Conservation (phyloP, 805 yeast genomes). For the Wickerhamiella sorbophila region DNA sequence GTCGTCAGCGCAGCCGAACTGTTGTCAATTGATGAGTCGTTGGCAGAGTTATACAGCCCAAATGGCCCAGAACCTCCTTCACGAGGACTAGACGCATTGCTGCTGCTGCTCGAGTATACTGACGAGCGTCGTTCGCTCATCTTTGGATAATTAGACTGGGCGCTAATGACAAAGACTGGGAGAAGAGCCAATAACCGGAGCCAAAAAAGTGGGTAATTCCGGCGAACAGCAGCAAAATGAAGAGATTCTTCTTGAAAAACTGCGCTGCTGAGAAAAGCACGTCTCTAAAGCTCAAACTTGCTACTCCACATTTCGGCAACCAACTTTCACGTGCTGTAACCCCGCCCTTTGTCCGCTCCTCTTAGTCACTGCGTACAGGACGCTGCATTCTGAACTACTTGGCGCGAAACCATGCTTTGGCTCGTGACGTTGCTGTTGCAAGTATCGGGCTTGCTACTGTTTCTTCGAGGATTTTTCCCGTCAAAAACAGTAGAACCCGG, state of each 20-base stretch:
- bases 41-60: not conserved
- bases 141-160: not conserved
- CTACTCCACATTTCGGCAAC: no score
- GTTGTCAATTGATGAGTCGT: not conserved
- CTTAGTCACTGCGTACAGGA: no score
- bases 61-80: not conserved
- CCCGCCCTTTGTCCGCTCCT: no score
- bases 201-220: slow-evolving; percentile 1
- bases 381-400: no score
- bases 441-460: slow-evolving; percentile 41
- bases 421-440: slow-evolving; percentile 26
- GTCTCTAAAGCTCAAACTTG: no score
- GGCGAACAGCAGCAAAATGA: no score
- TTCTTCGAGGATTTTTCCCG: slow-evolving; percentile 81
- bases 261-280: no score
- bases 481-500: slow-evolving; percentile 70
- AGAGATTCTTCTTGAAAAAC: no score
- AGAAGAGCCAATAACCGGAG: not conserved
- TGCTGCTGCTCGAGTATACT: not conserved
- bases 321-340: no score
- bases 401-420: not conserved
- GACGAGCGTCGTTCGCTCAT: not conserved
- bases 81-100: slow-evolving; percentile 1
- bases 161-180: not conserved
- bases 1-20: not conserved